Evolutionary conservation across 2,329 filamentous ascomycete species (phyloP).

Genomic region (Gaeumannomyces sp.): DNA sequence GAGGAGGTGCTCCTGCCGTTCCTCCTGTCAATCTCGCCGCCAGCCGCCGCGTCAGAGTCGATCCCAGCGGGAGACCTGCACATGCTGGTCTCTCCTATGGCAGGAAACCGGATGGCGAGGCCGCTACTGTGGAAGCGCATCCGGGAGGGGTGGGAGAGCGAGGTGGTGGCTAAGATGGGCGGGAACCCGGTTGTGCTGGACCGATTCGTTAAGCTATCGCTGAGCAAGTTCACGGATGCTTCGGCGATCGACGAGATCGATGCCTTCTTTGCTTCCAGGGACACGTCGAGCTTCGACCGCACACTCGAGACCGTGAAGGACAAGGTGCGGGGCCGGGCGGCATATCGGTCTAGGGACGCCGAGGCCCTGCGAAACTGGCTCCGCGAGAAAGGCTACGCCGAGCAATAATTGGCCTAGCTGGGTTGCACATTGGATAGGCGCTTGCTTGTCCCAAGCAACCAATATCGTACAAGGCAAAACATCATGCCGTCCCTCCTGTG

Average conservation of each 20-base stretch:
- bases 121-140: conserved; percentile 77
- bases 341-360: conserved; percentile 74
- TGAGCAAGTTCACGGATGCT: conserved; percentile 72
- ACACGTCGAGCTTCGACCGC: conserved; percentile 79
- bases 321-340: conserved; percentile 74
- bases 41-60: conserved; percentile 41
- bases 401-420: not conserved
- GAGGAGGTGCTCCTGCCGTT: conserved; percentile 63
- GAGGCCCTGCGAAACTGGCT: conserved; percentile 69
- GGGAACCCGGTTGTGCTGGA: conserved; percentile 83
- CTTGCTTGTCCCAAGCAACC: not conserved
- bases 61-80: conserved; percentile 86
- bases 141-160: conserved; percentile 72
- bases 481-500: not conserved
- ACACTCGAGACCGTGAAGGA: conserved; percentile 81
- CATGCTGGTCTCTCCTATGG: conserved; percentile 66
- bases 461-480: not conserved
- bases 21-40: conserved; percentile 54
- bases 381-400: conserved; percentile 5
- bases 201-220: conserved; percentile 72
- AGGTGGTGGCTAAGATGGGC: conserved; percentile 60
- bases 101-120: conserved; percentile 68
- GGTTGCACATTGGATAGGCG: not conserved
- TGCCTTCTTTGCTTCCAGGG: conserved; percentile 78
- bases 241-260: conserved; percentile 70